Evolutionary conservation across 1,284 basidiomycete species (phyloP).

Genomic region (Pyrrhoderma noxium): DNA sequence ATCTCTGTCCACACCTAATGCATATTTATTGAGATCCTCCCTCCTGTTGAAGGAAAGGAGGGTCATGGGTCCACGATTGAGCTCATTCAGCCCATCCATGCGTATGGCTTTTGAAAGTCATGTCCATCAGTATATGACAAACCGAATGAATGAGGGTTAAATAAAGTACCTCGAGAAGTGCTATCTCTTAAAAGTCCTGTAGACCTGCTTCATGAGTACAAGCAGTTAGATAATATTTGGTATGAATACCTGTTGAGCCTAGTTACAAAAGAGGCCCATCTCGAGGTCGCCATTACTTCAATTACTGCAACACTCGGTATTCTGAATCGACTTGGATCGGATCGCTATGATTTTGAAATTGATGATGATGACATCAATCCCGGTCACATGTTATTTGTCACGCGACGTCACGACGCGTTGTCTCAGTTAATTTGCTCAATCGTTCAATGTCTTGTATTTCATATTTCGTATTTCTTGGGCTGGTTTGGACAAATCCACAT

Average conservation of each 20-base stretch:
- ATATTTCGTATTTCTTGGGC: too few relatives aligned
- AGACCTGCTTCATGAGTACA: slow-evolving; percentile 3
- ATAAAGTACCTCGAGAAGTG: slow-evolving; percentile 11
- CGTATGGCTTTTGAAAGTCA: slow-evolving; percentile 47
- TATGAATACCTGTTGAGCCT: slow-evolving; percentile 12
- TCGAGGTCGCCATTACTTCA: slow-evolving; percentile 9
- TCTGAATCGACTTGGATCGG: too few relatives aligned
- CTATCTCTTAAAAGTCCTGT: slow-evolving; percentile 8
- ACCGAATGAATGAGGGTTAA: background rate
- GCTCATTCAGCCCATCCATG: slow-evolving; percentile 65
- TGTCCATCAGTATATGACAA: background rate
- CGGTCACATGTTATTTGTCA: slow-evolving; percentile 1
- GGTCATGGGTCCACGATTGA: slow-evolving; percentile 48
- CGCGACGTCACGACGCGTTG: slow-evolving; percentile 9
- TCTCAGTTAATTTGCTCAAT: background rate
- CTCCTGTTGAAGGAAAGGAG: slow-evolving; percentile 57
- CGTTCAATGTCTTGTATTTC: background rate
- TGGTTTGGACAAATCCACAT: too few relatives aligned
- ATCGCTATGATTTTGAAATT: background rate
- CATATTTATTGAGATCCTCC: slow-evolving; percentile 54
- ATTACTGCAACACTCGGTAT: background rate
- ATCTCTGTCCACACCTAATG: slow-evolving; percentile 75
- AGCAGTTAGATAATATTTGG: background rate
- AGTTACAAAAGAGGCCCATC: slow-evolving; percentile 12
- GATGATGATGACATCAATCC: background rate